Evolutionary conservation across 805 yeast species (phyloP), one percentile per base, ranked within the genome.

Genomic region (Priceomyces medius): DNA sequence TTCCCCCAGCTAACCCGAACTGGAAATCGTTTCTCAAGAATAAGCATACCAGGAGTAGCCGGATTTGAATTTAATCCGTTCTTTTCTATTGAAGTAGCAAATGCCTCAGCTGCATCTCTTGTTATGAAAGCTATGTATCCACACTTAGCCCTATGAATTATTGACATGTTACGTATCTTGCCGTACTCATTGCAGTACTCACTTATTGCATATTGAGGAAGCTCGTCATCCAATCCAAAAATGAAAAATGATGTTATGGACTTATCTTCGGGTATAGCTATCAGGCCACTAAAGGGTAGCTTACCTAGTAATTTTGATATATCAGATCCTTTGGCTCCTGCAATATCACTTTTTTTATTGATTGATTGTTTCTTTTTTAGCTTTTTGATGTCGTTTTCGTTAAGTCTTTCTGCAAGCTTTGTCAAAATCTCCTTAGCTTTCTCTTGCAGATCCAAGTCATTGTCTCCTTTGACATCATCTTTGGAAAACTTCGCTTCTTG

Each of bases 261-360:
- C 39, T 74, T 73, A 24, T 62, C 61, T 0, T 83, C 68, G 0
- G 68, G 61, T 2, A 45, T 18, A 4, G 41, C 50, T 7, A 83
- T 55, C n/a, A 74, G 70, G 1, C 85, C 87, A 31, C 78, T 79
- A 43, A 85, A 73, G 0, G 96, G 95, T n/a, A 88, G 63, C 48
- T 75, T 77, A 18, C 79, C 62, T 24, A 82, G 63, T 0, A 81
- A 50, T 53, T 74, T 77, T 7, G 77, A 55, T 0, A 83, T 63
- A 31, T 81, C 86, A 1, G 61, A 61, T 7, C 59, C 55, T n/a
- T 59, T 46, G 42, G 50, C 43, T 37, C 51, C 45, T 26, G 35
- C 24, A 9, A 34, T 42, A 14, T 36, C 40, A 31, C 17, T 19
- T 17, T 37, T 32, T 17, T 36, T 40, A 3, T n/a, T 20, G 9